These are phyloP conservation scores for Trypanosoma melophagium DNA, from an alignment of 208 protist species.

Conservation along the genomic window DNA sequence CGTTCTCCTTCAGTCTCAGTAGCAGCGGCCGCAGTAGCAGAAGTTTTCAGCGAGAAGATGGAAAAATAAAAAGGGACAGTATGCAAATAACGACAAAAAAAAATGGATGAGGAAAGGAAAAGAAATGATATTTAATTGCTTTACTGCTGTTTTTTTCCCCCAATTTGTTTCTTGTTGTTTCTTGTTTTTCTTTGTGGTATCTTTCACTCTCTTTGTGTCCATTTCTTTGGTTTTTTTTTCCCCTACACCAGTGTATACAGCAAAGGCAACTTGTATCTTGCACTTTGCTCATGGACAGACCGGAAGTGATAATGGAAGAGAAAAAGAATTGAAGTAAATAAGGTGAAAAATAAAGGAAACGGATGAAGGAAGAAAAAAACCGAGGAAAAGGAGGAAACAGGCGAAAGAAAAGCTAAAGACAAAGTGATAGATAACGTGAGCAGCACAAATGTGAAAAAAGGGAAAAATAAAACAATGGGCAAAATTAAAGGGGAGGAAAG, in stretches of 20 bases:
- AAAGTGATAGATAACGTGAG: no score
- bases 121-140: slow-evolving; percentile 10
- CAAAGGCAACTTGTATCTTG: no score
- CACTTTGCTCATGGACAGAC: no score
- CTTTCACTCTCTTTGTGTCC: slow-evolving; percentile 6
- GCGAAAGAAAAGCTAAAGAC: neutral
- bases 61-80: neutral
- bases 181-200: slow-evolving; percentile 10
- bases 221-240: neutral
- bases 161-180: neutral
- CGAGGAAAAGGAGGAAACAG: neutral
- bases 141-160: slow-evolving; percentile 24
- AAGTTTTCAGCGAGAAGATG: neutral
- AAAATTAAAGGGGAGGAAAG: neutral
- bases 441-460: neutral
- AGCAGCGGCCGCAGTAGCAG: no score
- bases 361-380: neutral
- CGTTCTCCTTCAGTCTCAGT: no score
- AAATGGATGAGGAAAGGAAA: slow-evolving; percentile 15
- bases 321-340: slow-evolving; percentile 7
- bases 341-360: neutral
- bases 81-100: no score
- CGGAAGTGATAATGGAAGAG: neutral
- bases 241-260: no score
- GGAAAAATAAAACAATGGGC: slow-evolving; percentile 9